Base-by-base conservation (phyloP, 2,329 filamentous ascomycete genomes). In the Knufia petricola region DNA sequence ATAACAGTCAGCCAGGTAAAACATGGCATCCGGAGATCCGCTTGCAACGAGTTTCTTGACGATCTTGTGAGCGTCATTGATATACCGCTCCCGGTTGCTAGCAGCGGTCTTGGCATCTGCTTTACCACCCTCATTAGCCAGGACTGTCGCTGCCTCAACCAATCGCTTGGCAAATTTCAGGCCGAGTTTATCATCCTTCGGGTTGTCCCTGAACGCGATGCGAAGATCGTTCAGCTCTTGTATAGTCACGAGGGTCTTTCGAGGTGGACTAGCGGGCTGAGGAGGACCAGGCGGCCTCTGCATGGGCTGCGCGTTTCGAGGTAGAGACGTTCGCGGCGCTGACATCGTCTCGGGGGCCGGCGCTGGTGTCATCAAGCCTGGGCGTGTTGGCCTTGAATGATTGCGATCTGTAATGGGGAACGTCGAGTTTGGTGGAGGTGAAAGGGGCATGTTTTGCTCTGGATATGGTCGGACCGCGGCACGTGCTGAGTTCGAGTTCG, bases 1-100 rank as follows among this genome's bases (percentile, higher is more conserved):
- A 58, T 92, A 82, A 61, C 85, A 87, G 64, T 96, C 92, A 17
- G 90, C 92, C 46, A 95, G 69, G 58, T 87, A 87, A 67, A 98
- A 98, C 81, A 95, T 94, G 24, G 90, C 89, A 7, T 94, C 88
- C 0, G 80, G 68, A 59, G 90, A 86, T 52, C 85, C 82, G 10
- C 73, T 73, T 44, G 76, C 77, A 6, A 82, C 80, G 8, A 96
- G 74, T 64, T 94, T 95, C 71, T 95, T 95, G 37, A 96, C 71
- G 20, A 89, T 81, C 66, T 95, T 96, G 63, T 92, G 81, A 1
- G 87, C 87, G 61, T 96, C 92, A 56, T 82, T 70, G 13, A 90
- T 72, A 63, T 90, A 96, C 50, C 82, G 82, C 59, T 96, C 90
- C 24, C 87, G 82, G 53, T 78, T 79, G 62, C 78, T 81, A 53